Percentiles rank a stretch among this genome's conserved stretches.
These are phyloP conservation scores for Rhododendron kiyosumense DNA, from an alignment of 148 eudicot species.

Conservation along the genomic window DNA sequence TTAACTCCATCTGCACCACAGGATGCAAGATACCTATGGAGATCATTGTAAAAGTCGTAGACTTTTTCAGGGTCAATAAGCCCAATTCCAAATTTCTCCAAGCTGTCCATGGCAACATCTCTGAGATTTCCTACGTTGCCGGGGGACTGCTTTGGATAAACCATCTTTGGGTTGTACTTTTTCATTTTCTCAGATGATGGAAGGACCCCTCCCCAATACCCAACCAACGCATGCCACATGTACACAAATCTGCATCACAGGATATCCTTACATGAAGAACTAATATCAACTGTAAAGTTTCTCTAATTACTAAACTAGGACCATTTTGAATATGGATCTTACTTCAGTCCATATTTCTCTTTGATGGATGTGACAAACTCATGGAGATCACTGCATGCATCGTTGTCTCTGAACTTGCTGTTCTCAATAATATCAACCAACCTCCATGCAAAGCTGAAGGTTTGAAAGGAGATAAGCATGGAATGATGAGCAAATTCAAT, in stretches of 20 bases:
- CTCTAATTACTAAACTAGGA: background rate
- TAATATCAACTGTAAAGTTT: background rate
- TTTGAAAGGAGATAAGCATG: background rate
- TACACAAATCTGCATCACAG: conserved; percentile 37
- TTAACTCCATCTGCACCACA: conserved; percentile 60
- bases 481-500: background rate
- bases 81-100: conserved; percentile 58
- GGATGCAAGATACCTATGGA: conserved; percentile 52
- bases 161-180: conserved; percentile 48
- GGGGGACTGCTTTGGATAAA: conserved; percentile 56
- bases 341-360: conserved; percentile 45
- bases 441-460: conserved; percentile 46
- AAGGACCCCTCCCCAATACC: conserved; percentile 64
- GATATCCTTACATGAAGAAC: background rate
- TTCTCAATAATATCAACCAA: conserved; percentile 45
- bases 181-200: conserved; percentile 40
- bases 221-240: conserved; percentile 60
- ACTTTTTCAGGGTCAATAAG: conserved; percentile 43
- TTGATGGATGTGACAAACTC: conserved; percentile 52
- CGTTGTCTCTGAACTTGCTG: conserved; percentile 34
- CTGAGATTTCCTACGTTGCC: conserved; percentile 51
- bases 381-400: conserved; percentile 34
- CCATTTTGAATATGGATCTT: background rate
- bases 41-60: conserved; percentile 46
- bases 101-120: conserved; percentile 62